phyloP scores from a whole-genome alignment of 805 yeast species.

The Candida odintsovae region DNA sequence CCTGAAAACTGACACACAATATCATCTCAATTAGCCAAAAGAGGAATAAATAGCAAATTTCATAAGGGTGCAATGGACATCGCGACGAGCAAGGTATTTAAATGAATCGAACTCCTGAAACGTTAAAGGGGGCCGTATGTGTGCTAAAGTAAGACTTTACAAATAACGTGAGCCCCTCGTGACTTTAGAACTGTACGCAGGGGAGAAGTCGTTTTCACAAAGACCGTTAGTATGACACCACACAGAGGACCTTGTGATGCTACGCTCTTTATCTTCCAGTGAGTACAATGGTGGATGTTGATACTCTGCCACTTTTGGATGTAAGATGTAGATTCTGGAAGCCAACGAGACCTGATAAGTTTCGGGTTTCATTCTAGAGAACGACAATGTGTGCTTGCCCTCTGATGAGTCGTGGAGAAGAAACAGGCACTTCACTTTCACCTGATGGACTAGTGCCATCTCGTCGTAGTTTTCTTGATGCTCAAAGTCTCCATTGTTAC shows the following conservation, averaged over 20 bases:
- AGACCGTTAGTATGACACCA: background rate
- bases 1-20: background rate
- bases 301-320: background rate
- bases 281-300: background rate
- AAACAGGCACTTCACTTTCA: background rate
- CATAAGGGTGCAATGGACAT: too few relatives aligned
- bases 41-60: background rate
- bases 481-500: conserved; percentile 3
- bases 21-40: background rate
- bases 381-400: background rate
- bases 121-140: background rate
- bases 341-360: background rate
- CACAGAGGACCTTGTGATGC: background rate
- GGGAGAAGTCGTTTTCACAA: background rate
- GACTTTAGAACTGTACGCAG: background rate
- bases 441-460: background rate
- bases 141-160: background rate
- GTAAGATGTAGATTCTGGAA: background rate
- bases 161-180: background rate
- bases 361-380: background rate
- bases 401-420: background rate
- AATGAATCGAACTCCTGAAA: too few relatives aligned
- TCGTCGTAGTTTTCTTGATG: background rate
- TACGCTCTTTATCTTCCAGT: background rate
- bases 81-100: background rate